Evolutionary conservation across 2,329 filamentous ascomycete species (phyloP), one percentile per base, ranked within the genome.

Genomic region (Colletotrichum chrysophilum): DNA sequence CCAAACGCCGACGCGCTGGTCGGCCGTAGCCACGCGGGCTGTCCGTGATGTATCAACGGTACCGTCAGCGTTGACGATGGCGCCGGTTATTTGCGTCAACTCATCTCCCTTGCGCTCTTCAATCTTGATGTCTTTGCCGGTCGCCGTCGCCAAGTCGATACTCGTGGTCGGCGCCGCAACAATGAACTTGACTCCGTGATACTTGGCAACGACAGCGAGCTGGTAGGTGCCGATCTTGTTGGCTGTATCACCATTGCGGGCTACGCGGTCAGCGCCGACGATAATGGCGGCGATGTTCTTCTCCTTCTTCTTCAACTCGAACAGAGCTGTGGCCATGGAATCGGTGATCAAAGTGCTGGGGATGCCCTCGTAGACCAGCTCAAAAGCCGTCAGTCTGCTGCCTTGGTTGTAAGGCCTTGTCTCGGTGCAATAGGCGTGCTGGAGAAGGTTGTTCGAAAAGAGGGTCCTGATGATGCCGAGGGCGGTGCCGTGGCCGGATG

Each of bases 211-310:
- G n/a, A 98, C 96, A 5, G 97, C 96, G 5, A 99, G 90, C 70
- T 93, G 91, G 83, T 99, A 98, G 1, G 97, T 99, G 67, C 97
- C 97, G 77, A 99, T 97, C 88, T 99, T 99, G 88, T 99, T 99
- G 71, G 97, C 97, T 1, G 97, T 98, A 86, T 99, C 97, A 34
- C 97, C 97, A 81, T 99, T 99, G 66, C 96, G 94, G 36, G 96
- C 97, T 16, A 99, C 97, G 72, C 97, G 92, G 84, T 99, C 97
- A 4, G 97, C 97, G 32, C 97, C 97, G 1, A 99, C 97, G 34
- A 99, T 93, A 67, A 99, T 95, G 7, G 96, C 96, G 7, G 92
- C 91, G 75, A 99, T 94, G 80, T 93, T 92, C 81, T 92, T 89
- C 48, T 89, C 85, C 26, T 88, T 86, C 79, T 92, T 92, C 61